Evolutionary conservation across 2,329 filamentous ascomycete species (phyloP).

Genomic region (Fusarium penzigii): DNA sequence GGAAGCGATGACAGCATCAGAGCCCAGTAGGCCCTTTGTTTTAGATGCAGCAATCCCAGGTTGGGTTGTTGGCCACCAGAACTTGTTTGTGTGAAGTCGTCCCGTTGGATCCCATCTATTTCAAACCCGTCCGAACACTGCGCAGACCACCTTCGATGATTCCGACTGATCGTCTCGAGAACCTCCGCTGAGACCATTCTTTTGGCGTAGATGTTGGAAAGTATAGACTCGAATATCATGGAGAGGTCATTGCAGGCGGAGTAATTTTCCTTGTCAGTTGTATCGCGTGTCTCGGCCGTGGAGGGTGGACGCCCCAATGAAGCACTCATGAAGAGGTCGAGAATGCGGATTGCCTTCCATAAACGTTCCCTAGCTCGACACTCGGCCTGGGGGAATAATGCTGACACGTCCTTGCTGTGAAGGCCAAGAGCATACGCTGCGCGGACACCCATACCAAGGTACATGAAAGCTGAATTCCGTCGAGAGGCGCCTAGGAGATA

Average conservation of each 20-base stretch:
- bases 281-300: conserved; percentile 33
- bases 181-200: conserved; percentile 32
- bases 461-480: conserved; percentile 40
- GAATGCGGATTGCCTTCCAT: conserved; percentile 36
- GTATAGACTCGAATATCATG: conserved; percentile 38
- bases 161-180: conserved; percentile 27
- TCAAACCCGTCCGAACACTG: conserved; percentile 20
- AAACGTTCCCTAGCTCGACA: conserved; percentile 30
- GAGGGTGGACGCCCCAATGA: conserved; percentile 36
- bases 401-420: conserved; percentile 31
- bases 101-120: conserved; percentile 21
- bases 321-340: conserved; percentile 37
- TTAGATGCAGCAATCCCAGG: conserved; percentile 32
- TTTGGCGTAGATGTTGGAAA: conserved; percentile 37
- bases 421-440: conserved; percentile 39
- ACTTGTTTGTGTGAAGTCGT: conserved; percentile 15
- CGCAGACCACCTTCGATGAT: conserved; percentile 24
- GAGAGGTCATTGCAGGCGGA: conserved; percentile 35
- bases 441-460: conserved; percentile 38
- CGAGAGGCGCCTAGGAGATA: conserved; percentile 38
- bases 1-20: conserved; percentile 40
- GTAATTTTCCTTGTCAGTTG: conserved; percentile 24
- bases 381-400: conserved; percentile 29
- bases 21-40: conserved; percentile 40
- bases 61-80: conserved; percentile 25